Evolutionary conservation across 495 filamentous ascomycete species (phyloP).

Genomic region (Podospora fimiseda): DNA sequence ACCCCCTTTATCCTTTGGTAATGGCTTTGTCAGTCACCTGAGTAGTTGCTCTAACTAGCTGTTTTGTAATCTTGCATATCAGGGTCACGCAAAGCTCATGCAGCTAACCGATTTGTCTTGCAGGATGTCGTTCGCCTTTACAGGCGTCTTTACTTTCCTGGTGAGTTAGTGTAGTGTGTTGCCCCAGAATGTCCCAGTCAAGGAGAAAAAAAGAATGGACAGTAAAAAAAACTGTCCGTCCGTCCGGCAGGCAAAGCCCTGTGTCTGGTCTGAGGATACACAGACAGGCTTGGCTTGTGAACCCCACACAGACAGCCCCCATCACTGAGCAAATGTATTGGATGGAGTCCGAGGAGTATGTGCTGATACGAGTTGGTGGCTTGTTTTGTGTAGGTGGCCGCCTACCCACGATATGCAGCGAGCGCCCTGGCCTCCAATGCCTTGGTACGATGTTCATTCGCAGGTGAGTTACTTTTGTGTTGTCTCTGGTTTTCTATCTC

Average conservation of each 20-base stretch:
- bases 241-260: neutral
- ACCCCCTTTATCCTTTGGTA: conserved; percentile 7
- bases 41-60: neutral
- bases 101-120: conserved; percentile 26
- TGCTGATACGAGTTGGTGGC: conserved; percentile 22
- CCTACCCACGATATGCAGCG: conserved; percentile 86
- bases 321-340: conserved; percentile 15
- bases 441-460: conserved; percentile 76
- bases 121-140: conserved; percentile 73
- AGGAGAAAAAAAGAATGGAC: neutral
- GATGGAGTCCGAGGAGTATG: conserved; percentile 12
- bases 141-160: conserved; percentile 88
- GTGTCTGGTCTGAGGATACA: conserved; percentile 8
- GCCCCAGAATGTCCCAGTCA: neutral
- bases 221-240: too few relatives aligned
- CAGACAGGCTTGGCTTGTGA: conserved; percentile 6
- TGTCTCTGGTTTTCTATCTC: conserved; percentile 8
- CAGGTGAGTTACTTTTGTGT: conserved; percentile 53
- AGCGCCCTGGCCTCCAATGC: conserved; percentile 83
- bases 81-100: conserved; percentile 12
- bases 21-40: conserved; percentile 25
- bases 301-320: neutral
- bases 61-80: conserved; percentile 16
- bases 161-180: conserved; percentile 28
- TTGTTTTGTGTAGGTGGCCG: conserved; percentile 56